Base-by-base conservation (phyloP, 768 basidiomycete genomes). In the Leccinum barrowsii region DNA sequence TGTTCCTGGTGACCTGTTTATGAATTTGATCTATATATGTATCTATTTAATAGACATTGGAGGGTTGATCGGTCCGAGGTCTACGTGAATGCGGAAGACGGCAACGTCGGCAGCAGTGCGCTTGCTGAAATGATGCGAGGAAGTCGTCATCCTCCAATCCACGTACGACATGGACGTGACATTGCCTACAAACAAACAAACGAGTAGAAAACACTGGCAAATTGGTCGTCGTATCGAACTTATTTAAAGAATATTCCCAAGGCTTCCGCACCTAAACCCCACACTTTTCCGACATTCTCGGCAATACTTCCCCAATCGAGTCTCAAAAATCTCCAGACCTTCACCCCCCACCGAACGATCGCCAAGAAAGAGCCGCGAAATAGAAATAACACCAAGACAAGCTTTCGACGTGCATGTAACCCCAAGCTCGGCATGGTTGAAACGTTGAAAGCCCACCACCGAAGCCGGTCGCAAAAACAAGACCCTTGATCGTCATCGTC, bases 391-490 rank as follows among this genome's bases (percentile, higher is more conserved):
- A 82, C 79, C 79, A 80, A 50, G 2, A 1, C 35, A 54, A 12
- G 6, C 17, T 28, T 32, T 48, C 13, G 8, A 46, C 3, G n/a
- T 40, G 8, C 11, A 32, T 12, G 32, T 30, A 30, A 19, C 3
- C 15, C 17, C 4, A 7, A 51, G 12, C 17, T 34, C 12, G 37
- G 47, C 1, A 30, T 26, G 42, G 7, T n/a, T 40, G 37, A 42
- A 28, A n/a, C 24, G 17, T 4, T 40, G 37, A n/a, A 37, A n/a
- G 28, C 8, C 77, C 80, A 19, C 82, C 80, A 6, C 76, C 77
- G 19, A 81, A 69, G 1, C 85, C 86, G 13, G 82, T 79, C 0
- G 84, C 82, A 57, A 85, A 77, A 5, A 87, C 73, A 50, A 87
- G 65, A 67, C 86, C 82, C 24, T 79, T 78, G 26, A 77, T 74